These are phyloP conservation scores for Castanopsis chinensis DNA, from an alignment of 306 rosid species.

Conservation along the genomic window DNA sequence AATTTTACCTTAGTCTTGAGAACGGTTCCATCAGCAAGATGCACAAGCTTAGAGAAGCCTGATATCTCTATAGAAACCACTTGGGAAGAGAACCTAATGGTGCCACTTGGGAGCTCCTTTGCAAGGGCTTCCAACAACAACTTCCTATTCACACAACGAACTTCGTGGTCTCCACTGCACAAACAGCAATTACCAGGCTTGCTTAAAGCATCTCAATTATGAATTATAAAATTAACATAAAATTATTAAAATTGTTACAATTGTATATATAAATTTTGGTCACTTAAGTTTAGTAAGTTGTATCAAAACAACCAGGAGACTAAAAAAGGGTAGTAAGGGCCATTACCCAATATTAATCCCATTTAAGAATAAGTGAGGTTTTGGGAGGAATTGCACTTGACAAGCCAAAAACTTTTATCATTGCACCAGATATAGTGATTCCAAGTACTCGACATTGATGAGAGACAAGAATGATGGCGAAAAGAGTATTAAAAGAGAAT, in stretches of 20 bases:
- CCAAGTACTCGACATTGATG: too few species aligned
- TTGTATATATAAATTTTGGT: not conserved
- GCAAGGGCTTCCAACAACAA: constrained; percentile 57
- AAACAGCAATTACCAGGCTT: not conserved
- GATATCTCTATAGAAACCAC: constrained; percentile 66
- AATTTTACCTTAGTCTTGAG: constrained; percentile 57
- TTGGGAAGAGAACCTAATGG: constrained; percentile 68
- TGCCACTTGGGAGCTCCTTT: constrained; percentile 63
- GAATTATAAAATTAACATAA: not conserved
- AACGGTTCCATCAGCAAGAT: constrained; percentile 60
- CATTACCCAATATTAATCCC: too few species aligned
- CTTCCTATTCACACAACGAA: constrained; percentile 52
- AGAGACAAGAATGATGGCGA: too few species aligned
- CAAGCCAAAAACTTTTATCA: too few species aligned
- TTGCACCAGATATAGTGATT: too few species aligned
- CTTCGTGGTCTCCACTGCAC: constrained; percentile 38
- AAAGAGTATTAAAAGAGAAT: too few species aligned
- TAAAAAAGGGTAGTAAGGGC: too few species aligned
- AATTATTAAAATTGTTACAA: not conserved
- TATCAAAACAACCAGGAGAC: not conserved
- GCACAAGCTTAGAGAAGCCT: constrained; percentile 51
- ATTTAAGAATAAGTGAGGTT: too few species aligned
- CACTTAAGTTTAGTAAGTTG: too few species aligned
- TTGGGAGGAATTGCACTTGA: too few species aligned
- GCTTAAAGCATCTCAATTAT: not conserved